Evolutionary conservation across 176 grass and related monocot genomes (phyloP).

Genomic region (Juncus effusus): DNA sequence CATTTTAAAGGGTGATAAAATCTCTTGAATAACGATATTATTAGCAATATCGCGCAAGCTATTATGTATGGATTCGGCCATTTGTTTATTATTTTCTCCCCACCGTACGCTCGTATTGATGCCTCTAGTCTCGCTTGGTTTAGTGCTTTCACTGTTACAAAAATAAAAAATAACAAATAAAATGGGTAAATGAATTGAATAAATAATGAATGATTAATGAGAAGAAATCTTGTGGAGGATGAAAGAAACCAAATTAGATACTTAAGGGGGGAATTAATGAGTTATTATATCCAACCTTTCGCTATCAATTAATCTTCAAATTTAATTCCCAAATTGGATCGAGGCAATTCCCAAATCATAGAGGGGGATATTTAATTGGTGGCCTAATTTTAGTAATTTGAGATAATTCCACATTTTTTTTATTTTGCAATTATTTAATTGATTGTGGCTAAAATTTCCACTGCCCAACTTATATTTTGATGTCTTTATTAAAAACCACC

Average conservation of each 20-base stretch:
- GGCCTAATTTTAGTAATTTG: not conserved
- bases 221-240: not conserved
- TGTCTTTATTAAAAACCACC: too few species aligned
- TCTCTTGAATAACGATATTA: slow-evolving; percentile 58
- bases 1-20: slow-evolving; percentile 78
- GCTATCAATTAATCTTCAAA: slow-evolving; percentile 10
- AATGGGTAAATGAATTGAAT: not conserved
- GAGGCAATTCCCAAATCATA: slow-evolving; percentile 5
- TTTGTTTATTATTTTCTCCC: slow-evolving; percentile 45
- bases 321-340: not conserved
- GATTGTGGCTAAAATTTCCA: too few species aligned
- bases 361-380: not conserved
- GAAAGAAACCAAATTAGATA: slow-evolving; percentile 13
- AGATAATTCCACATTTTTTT: not conserved
- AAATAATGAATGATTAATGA: not conserved
- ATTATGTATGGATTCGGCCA: slow-evolving; percentile 88
- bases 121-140: slow-evolving; percentile 86
- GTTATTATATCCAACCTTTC: not conserved
- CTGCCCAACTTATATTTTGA: too few species aligned
- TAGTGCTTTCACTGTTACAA: slow-evolving; percentile 53
- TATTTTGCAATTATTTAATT: not conserved
- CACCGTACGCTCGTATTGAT: slow-evolving; percentile 59
- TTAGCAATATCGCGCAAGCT: slow-evolving; percentile 45
- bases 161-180: not conserved
- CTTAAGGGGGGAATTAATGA: slow-evolving; percentile 4